Base-by-base conservation (phyloP, 2,329 filamentous ascomycete genomes). In the Hypoxylon sp. region DNA sequence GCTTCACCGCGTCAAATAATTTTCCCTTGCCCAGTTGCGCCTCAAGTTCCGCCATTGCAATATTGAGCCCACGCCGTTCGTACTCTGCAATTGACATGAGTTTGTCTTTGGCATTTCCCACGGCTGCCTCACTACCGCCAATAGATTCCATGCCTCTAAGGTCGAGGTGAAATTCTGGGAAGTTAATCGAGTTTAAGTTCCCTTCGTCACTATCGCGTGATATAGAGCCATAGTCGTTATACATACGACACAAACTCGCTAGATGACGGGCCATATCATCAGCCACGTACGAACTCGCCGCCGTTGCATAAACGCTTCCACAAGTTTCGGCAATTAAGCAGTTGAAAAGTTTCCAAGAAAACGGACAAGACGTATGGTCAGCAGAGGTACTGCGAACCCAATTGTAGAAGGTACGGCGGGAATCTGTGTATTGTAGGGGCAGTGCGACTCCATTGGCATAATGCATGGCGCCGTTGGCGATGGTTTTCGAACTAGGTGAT, bases 151-250 rank as follows among this genome's bases (percentile, higher is more conserved):
- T 19, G 22, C 26, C 46, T 24, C 22, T 14, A 13, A n/a, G 19
- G 39, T 37, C 42, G 6, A 17, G 42, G 10, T 17, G 19, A 22
- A 79, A 77, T 48, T 79, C 77, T 3, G 75, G 52, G 55, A 80
- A 80, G n/a, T 80, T 72, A 5, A 79, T 56, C 5, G 74, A 77
- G 62, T 80, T 80, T 5, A 81, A 52, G 13, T 77, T 78, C 0
- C 62, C 44, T 58, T 82, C 80, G 1, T 70, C 72, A 2, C 31
- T 22, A 56, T 80, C 78, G 1, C 78, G 73, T 3, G 48, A 46
- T 1, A 75, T 24, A 3, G 77, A 80, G 0, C 79, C 79, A 19
- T 74, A 75, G 67, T 81, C 79, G 33, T 81, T 80, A 63, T 81
- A 80, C 64, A 67, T 63, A 24, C 60, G 65, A 31, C 60, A 67